Evolutionary conservation across 352 stramenopile species (phyloP).

Genomic region (Pythium rhizo-oryzae): DNA sequence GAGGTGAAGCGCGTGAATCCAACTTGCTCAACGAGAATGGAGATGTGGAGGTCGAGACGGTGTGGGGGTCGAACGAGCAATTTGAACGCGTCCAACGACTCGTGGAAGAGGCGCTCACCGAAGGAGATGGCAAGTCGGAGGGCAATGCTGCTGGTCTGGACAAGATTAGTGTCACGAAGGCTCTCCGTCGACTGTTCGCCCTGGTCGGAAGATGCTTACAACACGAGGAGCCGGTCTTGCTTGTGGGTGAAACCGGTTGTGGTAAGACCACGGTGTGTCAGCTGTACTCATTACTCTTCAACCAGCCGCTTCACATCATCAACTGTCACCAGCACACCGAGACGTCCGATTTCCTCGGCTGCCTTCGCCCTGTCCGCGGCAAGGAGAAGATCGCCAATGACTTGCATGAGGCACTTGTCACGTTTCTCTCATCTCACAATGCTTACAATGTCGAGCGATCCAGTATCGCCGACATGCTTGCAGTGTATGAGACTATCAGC

Average conservation of each 20-base stretch:
- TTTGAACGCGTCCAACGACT: constrained; percentile 80
- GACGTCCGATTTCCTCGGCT: constrained; percentile 99
- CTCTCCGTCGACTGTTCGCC: constrained; percentile 94
- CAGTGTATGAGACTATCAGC: constrained; percentile 24
- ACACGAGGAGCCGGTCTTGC: constrained; percentile 97
- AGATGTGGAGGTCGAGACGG: constrained; percentile 73
- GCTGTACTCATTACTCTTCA: constrained; percentile 95
- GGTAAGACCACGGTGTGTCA: constrained; percentile 99
- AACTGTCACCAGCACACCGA: constrained; percentile 98
- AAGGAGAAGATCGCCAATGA: constrained; percentile 80
- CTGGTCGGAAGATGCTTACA: constrained; percentile 97
- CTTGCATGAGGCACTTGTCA: constrained; percentile 48
- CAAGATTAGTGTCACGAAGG: constrained; percentile 90
- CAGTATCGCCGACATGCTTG: constrained; percentile 22
- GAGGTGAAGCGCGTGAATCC: constrained; percentile 63
- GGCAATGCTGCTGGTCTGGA: constrained; percentile 80
- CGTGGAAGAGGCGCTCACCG: constrained; percentile 51
- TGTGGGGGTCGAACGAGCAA: constrained; percentile 82
- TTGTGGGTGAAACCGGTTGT: constrained; percentile 99
- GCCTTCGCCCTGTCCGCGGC: constrained; percentile 95
- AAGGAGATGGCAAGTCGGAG: constrained; percentile 39
- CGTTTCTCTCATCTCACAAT: constrained; percentile 31
- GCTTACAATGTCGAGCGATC: constrained; percentile 31
- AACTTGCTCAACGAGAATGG: constrained; percentile 77
- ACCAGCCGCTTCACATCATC: constrained; percentile 95